Conservation (phyloP, 2,329 filamentous ascomycete genomes). For the Cadophora luteo-olivacea region DNA sequence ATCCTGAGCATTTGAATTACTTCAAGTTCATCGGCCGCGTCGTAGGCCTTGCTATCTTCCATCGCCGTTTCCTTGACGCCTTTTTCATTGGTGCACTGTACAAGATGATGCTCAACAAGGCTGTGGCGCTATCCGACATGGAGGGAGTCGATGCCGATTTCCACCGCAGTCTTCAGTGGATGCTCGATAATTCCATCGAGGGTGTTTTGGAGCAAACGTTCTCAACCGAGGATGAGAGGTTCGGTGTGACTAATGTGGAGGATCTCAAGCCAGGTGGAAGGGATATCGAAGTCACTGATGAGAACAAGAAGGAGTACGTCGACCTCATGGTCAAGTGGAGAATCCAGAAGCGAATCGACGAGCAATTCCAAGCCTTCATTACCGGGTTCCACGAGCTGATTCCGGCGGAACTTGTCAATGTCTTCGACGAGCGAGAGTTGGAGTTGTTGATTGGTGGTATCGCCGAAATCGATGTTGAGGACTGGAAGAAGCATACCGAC, state of each 20-base stretch:
- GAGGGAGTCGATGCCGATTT: constrained; percentile 98
- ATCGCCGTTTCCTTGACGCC: constrained; percentile 94
- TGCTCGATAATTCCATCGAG: constrained; percentile 96
- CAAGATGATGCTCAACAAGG: constrained; percentile 98
- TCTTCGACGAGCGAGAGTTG: constrained; percentile 97
- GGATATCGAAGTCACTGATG: constrained; percentile 95
- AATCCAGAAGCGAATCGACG: constrained; percentile 96
- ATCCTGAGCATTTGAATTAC: constrained; percentile 98
- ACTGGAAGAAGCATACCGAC: constrained; percentile 99
- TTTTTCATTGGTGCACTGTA: constrained; percentile 99
- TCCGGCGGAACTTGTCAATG: constrained; percentile 93
- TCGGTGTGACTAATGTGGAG: constrained; percentile 92
- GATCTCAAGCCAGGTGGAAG: constrained; percentile 90
- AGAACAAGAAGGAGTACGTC: constrained; percentile 99
- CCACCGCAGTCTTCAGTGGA: constrained; percentile 96
- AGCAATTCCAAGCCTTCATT: constrained; percentile 98
- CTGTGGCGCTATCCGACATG: constrained; percentile 92
- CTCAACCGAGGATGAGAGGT: constrained; percentile 95
- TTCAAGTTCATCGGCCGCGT: constrained; percentile 99
- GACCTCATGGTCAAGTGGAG: constrained; percentile 99
- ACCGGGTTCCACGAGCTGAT: constrained; percentile 98
- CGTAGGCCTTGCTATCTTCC: constrained; percentile 96
- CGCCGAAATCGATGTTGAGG: constrained; percentile 98
- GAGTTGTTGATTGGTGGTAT: constrained; percentile 98
- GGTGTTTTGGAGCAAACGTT: constrained; percentile 96